Evolutionary conservation across 441 rosid species (phyloP).

Genomic region (Syzygium syzygioides): DNA sequence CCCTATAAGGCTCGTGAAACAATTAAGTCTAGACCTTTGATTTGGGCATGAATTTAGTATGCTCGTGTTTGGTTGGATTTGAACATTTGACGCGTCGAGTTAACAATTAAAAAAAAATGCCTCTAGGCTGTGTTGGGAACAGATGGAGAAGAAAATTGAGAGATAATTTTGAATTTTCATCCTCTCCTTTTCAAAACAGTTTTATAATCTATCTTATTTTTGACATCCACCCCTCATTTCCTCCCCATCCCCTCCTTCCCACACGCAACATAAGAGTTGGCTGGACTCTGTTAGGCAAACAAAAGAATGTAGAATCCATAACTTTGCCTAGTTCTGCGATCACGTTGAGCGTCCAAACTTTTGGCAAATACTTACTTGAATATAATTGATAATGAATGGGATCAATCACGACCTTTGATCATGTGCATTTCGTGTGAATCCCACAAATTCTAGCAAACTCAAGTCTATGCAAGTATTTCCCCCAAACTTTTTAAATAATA

Average conservation of each 20-base stretch:
- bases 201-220: not conserved
- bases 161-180: not conserved
- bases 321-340: not conserved
- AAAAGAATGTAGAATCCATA: not conserved
- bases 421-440: not conserved
- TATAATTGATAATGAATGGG: not conserved
- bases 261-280: not conserved
- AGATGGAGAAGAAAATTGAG: not conserved
- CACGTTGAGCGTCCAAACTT: not conserved
- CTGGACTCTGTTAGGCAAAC: not conserved
- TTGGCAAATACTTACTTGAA: not conserved
- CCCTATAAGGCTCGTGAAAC: fast-evolving
- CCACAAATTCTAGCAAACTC: not conserved
- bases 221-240: not conserved
- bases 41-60: not conserved
- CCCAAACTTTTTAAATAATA: not conserved
- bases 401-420: not conserved
- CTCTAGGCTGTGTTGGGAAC: not conserved
- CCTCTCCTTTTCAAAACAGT: not conserved
- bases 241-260: not conserved
- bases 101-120: not conserved
- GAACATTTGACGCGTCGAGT: no score
- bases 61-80: not conserved
- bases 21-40: not conserved
- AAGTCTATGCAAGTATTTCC: not conserved